Evolutionary conservation across 345 rosid genomes (phyloP).

Genomic region (Moricandia arvensis): DNA sequence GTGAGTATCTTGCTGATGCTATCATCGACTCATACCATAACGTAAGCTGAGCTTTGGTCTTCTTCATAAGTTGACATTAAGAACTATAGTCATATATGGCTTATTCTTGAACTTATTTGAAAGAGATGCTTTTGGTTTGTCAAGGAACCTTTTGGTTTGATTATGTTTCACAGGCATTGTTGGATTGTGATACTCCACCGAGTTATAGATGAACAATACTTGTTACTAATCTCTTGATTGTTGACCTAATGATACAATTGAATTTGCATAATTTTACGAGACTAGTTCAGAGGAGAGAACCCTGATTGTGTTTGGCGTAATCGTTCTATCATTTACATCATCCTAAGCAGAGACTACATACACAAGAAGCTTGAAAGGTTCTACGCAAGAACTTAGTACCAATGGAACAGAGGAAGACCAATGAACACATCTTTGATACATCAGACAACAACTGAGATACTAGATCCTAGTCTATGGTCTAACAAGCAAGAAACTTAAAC

Average conservation of each 20-base stretch:
- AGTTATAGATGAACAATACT: conserved; percentile 27
- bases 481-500: neutral
- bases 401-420: no score
- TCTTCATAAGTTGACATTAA: conserved; percentile 10
- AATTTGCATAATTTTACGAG: neutral
- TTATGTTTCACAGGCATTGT: conserved; percentile 23
- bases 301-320: neutral
- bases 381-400: no score
- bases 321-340: neutral
- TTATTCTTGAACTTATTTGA: conserved; percentile 16
- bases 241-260: neutral
- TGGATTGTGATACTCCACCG: conserved; percentile 34
- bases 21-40: conserved; percentile 80
- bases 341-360: neutral
- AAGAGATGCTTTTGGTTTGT: neutral
- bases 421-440: no score
- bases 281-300: neutral
- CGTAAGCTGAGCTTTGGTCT: conserved; percentile 46
- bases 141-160: neutral
- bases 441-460: no score
- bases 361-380: neutral
- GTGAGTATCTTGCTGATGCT: conserved; percentile 90
- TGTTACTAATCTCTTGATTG: neutral
- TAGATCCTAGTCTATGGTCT: no score
- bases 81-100: neutral